Base-by-base conservation (phyloP, 495 filamentous ascomycete species). In the Aspergillus ellipticus region DNA sequence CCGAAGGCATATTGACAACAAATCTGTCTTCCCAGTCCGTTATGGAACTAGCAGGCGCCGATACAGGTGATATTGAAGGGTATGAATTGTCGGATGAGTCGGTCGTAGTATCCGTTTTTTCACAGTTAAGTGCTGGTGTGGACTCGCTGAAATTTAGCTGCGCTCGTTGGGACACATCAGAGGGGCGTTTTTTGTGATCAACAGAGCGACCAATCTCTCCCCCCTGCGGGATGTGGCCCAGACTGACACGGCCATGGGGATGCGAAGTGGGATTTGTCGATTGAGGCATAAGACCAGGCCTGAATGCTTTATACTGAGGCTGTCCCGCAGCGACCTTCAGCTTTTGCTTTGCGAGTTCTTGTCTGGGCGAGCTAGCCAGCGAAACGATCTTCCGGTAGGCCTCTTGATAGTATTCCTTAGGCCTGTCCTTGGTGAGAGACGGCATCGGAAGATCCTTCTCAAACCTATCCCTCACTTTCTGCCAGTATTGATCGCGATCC, bases 1-100 rank as follows among this genome's bases (percentile, higher is more conserved):
- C 74, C 29, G 71, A 70, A 0, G 73, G 76, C 73, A 78, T 80
- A 21, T 79, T 60, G 13, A 78, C 71, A 39, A 78, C 74, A 49
- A 77, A 78, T 62, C 67, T 64, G 51, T 79, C 75, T 37, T 73
- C 71, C 73, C 75, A 74, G 20, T 74, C 69, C 9, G 66, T 73
- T 47, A 65, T 56, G 0, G 69, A 71, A 28, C 62, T 68, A 16
- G 66, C 58, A 13, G 67, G 71, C 0, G 58, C 66, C 9, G 73
- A 72, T 22, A 75, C 53, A 3, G 71, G 66, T 0, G 73, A 76
- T 13, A 74, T 54, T 1, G 74, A 72, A 15, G 58, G 55, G 35
- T 66, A 53, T 6, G 73, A 75, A 9, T 56, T 59, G 39, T 62
- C 60, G 22, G 66, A 72, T 9, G 65, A 72, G 48, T 66, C 63